Evolutionary conservation across 1,284 basidiomycete species (phyloP).

Genomic region (Ganoderma sp.): DNA sequence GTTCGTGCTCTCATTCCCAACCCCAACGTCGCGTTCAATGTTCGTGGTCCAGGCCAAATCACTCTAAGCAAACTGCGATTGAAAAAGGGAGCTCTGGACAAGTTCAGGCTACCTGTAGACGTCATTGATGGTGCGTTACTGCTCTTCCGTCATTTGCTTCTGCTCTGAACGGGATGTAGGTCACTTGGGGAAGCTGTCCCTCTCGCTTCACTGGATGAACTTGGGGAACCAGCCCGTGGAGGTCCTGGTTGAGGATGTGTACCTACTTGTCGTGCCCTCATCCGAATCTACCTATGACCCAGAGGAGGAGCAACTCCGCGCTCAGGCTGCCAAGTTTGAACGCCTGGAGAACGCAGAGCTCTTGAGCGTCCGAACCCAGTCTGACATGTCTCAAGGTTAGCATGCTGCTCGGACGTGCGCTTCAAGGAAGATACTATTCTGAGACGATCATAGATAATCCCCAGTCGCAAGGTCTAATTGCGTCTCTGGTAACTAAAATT

Average conservation of each 20-base stretch:
- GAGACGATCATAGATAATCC: constrained; percentile 53
- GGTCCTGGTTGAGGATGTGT: constrained; percentile 93
- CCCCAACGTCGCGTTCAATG: constrained; percentile 8
- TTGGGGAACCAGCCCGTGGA: constrained; percentile 94
- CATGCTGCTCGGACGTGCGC: not conserved
- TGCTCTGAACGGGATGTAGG: constrained; percentile 53
- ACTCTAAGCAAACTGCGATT: constrained; percentile 84
- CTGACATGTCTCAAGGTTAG: constrained; percentile 58
- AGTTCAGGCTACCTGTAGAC: constrained; percentile 95
- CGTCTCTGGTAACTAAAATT: constrained; percentile 89
- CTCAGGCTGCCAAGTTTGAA: constrained; percentile 89
- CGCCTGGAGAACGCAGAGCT: constrained; percentile 90
- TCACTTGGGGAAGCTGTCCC: constrained; percentile 89
- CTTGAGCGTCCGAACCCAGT: constrained; percentile 73
- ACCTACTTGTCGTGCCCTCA: constrained; percentile 90
- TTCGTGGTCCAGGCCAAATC: constrained; percentile 70
- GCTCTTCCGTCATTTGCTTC: not conserved
- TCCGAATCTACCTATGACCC: constrained; percentile 76
- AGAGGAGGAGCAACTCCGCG: constrained; percentile 84
- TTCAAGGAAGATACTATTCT: constrained; percentile 14
- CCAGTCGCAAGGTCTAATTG: constrained; percentile 82
- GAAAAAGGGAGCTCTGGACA: constrained; percentile 95
- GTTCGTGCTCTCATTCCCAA: constrained; percentile 44
- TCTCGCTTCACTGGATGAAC: constrained; percentile 96
- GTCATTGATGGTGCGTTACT: constrained; percentile 82